Evolutionary conservation across 805 yeast genomes (phyloP).

Genomic region (Candida montana): DNA sequence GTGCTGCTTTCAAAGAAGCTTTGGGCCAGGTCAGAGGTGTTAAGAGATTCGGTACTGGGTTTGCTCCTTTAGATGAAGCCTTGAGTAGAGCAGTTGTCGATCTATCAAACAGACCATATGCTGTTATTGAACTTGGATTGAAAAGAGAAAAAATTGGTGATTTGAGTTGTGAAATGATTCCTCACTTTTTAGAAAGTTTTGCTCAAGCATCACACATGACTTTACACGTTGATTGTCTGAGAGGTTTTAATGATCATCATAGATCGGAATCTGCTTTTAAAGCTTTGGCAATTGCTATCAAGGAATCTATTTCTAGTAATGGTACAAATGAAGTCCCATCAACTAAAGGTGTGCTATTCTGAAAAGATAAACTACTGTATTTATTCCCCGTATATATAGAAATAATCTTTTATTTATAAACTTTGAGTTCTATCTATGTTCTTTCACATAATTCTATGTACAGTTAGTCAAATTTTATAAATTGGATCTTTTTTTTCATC

Average conservation of each 20-base stretch:
- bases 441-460: constrained; percentile 3
- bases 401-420: too few species aligned
- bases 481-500: too few species aligned
- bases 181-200: constrained; percentile 93
- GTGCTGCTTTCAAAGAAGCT: constrained; percentile 84
- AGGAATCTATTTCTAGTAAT: constrained; percentile 75
- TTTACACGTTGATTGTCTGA: constrained; percentile 86
- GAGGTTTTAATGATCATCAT: constrained; percentile 96
- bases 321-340: constrained; percentile 92
- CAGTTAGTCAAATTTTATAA: too few species aligned
- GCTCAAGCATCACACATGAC: constrained; percentile 91
- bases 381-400: neutral
- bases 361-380: too few species aligned
- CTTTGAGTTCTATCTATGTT: neutral
- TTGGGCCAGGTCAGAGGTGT: constrained; percentile 87
- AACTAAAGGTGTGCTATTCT: constrained; percentile 90
- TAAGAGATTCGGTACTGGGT: constrained; percentile 87
- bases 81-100: constrained; percentile 95
- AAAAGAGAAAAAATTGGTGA: constrained; percentile 93
- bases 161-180: constrained; percentile 91
- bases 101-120: constrained; percentile 86
- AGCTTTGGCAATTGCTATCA: constrained; percentile 89
- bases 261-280: constrained; percentile 95
- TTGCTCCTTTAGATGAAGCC: constrained; percentile 96
- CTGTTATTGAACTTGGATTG: constrained; percentile 83